Evolutionary conservation across 495 filamentous ascomycete genomes (phyloP).

Genomic region (Neurospora sp.): DNA sequence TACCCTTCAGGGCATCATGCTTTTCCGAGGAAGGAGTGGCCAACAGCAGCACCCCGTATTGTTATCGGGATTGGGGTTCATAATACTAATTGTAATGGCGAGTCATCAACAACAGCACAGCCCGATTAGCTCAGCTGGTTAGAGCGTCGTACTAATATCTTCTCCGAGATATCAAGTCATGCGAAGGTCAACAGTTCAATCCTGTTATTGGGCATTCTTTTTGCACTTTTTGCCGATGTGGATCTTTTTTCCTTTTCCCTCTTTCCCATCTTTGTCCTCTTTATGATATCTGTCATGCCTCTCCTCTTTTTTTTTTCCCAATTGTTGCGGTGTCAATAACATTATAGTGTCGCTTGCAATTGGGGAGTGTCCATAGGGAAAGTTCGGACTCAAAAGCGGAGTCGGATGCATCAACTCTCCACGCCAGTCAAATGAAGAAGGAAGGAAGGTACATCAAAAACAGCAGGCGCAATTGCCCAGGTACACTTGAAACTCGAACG

Average conservation of each 20-base stretch:
- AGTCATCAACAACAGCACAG: not conserved
- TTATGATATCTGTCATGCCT: not conserved
- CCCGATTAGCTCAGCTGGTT: not conserved
- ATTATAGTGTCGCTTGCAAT: not conserved
- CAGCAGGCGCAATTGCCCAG: not conserved
- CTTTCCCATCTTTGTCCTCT: not conserved
- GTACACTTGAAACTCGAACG: not conserved
- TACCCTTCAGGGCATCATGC: not conserved
- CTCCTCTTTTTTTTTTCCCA: not conserved
- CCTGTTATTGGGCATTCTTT: not conserved
- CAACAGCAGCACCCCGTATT: not conserved
- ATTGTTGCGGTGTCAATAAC: not conserved
- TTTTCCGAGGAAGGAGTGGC: not conserved
- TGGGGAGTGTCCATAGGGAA: not conserved
- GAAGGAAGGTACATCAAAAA: not conserved
- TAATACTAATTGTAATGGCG: not conserved
- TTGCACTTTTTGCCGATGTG: not conserved
- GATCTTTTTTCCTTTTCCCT: not conserved
- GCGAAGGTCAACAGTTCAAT: not conserved
- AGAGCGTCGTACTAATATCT: not conserved
- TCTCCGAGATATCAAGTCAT: not conserved
- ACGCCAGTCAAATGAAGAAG: not conserved
- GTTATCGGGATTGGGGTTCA: accelerated
- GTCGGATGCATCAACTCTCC: not conserved
- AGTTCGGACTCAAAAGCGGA: not conserved